Base-by-base conservation (phyloP, 2,329 filamentous ascomycete species). In the Beauveria rudraprayagi region DNA sequence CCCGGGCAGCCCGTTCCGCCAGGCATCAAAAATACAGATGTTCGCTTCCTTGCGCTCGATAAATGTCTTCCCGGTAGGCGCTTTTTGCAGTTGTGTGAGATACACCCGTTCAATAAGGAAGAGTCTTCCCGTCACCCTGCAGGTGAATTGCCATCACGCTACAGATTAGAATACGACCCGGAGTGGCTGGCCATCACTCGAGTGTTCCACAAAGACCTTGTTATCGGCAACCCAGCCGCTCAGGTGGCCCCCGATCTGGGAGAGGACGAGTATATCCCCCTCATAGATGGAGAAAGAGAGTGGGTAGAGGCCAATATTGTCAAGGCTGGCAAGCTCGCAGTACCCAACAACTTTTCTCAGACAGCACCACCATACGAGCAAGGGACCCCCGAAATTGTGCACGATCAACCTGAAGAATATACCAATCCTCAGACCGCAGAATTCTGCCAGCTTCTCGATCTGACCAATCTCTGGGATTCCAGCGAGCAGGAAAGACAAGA, bases 131-230 rank as follows among this genome's bases (percentile, higher is more conserved):
- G 60, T 3, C 57, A 69, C 56, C 65, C 65, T 47, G 66, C 69
- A 5, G 61, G 59, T 5, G 24, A 67, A 14, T 60, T 62, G 4
- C 60, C 59, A 1, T 67, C 69, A 22, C 85, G 85, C 1, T 82
- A 85, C 66, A 78, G 76, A 11, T 79, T 97, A 0, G 78, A 86
- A 53, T 97, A 99, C 71, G 94, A 99, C 72, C 85, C 87, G 11
- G 94, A 99, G 76, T 99, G 93, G 93, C 85, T 99, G 8, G 89
- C 94, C 47, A 97, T 99, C 65, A 92, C 88, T 14, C 89, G 93
- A 47, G 88, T 86, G 8, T 95, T 97, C 69, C 84, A 89, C 46
- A 67, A 78, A 3, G 80, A 84, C 46, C 78, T 94, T 2, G 73
- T 77, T 1, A 76, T 93, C 43, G 89, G 90, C 62, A 79, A 88